These are phyloP conservation scores for Clarireedia hainanense DNA, from an alignment of 2,329 filamentous ascomycete genomes.

Conservation along the genomic window DNA sequence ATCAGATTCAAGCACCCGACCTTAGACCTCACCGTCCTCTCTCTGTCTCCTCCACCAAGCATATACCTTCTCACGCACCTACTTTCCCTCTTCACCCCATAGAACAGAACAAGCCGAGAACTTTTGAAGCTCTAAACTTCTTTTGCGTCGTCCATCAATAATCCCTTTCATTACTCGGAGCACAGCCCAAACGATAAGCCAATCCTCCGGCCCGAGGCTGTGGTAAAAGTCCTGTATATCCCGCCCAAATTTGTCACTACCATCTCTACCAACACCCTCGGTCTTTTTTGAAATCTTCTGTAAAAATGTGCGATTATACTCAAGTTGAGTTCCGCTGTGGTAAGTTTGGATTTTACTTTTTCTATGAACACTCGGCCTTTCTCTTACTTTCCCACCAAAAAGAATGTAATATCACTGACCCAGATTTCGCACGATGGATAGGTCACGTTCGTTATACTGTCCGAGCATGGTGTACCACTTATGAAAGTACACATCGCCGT, in stretches of 20 bases:
- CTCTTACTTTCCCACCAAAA: not conserved
- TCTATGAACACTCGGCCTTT: not conserved
- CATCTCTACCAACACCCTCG: not conserved
- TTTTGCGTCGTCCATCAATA: not conserved
- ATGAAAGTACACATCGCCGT: constrained; percentile 43
- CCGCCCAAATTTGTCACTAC: not conserved
- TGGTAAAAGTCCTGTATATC: not conserved
- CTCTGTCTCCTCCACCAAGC: not conserved
- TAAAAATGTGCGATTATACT: constrained; percentile 49
- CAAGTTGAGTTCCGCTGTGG: constrained; percentile 48
- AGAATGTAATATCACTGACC: too few species aligned
- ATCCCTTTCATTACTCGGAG: not conserved
- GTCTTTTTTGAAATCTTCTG: not conserved
- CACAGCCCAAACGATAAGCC: not conserved
- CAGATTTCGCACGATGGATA: not conserved
- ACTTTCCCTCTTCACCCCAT: too few species aligned
- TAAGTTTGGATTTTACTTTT: not conserved
- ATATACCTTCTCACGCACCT: not conserved
- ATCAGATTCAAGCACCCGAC: not conserved
- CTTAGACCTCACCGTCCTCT: not conserved
- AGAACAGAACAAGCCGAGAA: too few species aligned
- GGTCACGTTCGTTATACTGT: constrained; percentile 47
- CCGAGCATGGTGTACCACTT: constrained; percentile 43
- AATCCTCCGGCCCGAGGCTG: constrained; percentile 3
- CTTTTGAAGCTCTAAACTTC: not conserved